Evolutionary conservation across 177 flowering plant genomes (phyloP).

Genomic region (Vitis hybrid): DNA sequence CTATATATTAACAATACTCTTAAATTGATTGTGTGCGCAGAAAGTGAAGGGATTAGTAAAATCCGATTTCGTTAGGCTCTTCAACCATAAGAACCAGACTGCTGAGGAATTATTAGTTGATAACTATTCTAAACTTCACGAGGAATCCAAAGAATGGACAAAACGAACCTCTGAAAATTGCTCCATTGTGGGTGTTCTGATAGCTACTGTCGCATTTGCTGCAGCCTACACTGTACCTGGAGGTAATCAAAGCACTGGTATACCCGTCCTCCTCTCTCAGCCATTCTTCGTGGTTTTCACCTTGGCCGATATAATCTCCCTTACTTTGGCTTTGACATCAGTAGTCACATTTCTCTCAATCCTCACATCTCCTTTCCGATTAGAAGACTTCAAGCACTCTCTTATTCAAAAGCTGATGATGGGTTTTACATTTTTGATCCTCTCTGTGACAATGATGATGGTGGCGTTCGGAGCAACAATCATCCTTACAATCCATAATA

Average conservation of each 20-base stretch:
- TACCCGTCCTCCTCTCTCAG: conserved; percentile 15
- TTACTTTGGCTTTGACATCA: too few species aligned
- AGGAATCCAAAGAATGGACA: conserved; percentile 22
- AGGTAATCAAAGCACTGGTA: conserved; percentile 17
- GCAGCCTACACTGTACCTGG: conserved; percentile 36
- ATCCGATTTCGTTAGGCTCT: neutral
- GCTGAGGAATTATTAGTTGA: conserved; percentile 11
- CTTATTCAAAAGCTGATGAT: neutral
- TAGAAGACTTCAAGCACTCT: neutral
- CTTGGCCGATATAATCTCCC: too few species aligned
- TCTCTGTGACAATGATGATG: neutral
- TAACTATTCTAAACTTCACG: conserved; percentile 2
- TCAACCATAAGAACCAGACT: neutral
- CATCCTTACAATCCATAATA: neutral
- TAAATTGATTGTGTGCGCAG: neutral
- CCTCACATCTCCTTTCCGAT: neutral
- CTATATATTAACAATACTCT: too few species aligned
- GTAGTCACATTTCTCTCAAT: neutral
- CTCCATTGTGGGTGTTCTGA: conserved; percentile 27
- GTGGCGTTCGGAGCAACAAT: neutral
- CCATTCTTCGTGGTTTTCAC: too few species aligned
- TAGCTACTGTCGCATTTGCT: conserved; percentile 38
- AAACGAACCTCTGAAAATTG: conserved; percentile 22
- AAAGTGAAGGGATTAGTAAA: neutral
- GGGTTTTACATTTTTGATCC: neutral